Percentiles rank a stretch among this genome's conserved stretches.
phyloP scores from a whole-genome alignment of 768 basidiomycete species.

The Trametes sanguinea region DNA sequence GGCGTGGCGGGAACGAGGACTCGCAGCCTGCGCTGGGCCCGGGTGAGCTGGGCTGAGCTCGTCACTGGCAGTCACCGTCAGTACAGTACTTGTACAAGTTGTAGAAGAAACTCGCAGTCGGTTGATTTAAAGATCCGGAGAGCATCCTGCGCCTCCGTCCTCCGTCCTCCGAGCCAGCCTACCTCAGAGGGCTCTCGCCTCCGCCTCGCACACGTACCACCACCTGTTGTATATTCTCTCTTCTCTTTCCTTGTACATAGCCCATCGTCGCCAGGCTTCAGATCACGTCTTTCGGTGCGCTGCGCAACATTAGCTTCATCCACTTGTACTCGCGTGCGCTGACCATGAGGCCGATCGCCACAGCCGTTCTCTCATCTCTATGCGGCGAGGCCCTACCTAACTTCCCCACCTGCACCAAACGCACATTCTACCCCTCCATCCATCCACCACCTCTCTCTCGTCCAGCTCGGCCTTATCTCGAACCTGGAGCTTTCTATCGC shows the following conservation, averaged over 20 bases:
- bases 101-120: background rate
- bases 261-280: slow-evolving; percentile 1
- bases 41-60: no score
- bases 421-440: slow-evolving; percentile 13
- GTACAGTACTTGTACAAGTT: no score
- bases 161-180: background rate
- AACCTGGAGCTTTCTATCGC: slow-evolving; percentile 21
- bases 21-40: background rate
- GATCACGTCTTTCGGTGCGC: slow-evolving; percentile 14
- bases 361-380: slow-evolving; percentile 22
- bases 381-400: slow-evolving; percentile 16
- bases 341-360: slow-evolving; percentile 24
- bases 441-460: background rate
- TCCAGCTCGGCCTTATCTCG: slow-evolving; percentile 13
- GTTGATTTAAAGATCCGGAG: slow-evolving; percentile 33
- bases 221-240: background rate
- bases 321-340: slow-evolving; percentile 18
- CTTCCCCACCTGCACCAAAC: slow-evolving; percentile 10
- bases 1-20: slow-evolving; percentile 24
- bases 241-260: slow-evolving; percentile 7
- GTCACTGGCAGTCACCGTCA: no score
- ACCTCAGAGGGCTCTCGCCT: slow-evolving; percentile 14
- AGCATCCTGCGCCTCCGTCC: slow-evolving; percentile 28
- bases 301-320: slow-evolving; percentile 4
- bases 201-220: slow-evolving; percentile 5